A percentile compares a stretch with the other conserved stretches of the same genome.
These are phyloP conservation scores for Sonneratia alba DNA, from an alignment of 345 rosid species.

Conservation along the genomic window DNA sequence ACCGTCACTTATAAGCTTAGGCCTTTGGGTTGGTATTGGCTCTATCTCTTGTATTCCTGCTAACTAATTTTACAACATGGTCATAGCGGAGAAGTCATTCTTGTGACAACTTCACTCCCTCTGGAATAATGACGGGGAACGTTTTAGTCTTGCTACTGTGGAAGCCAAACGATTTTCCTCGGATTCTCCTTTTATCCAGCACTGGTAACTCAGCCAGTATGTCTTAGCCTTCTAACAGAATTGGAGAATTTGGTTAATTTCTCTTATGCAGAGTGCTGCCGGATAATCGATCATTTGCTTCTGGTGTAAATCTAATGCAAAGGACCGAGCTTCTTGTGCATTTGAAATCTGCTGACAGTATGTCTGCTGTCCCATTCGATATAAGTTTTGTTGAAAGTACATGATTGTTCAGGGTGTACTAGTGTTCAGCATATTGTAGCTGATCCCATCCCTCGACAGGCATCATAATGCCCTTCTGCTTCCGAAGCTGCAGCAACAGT, in stretches of 20 bases:
- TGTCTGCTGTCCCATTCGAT: neutral
- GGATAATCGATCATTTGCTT: neutral
- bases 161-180: neutral
- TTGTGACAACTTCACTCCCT: neutral
- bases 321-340: neutral
- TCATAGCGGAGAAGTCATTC: neutral
- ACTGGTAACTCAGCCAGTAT: neutral
- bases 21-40: no score
- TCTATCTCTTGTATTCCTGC: no score
- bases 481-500: constrained; percentile 63
- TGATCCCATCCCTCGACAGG: constrained; percentile 85
- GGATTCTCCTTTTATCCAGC: neutral
- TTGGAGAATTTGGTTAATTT: neutral
- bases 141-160: neutral
- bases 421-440: constrained; percentile 81
- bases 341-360: neutral
- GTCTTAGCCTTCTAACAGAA: neutral
- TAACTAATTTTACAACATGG: no score
- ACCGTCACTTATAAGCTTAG: no score
- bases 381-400: neutral
- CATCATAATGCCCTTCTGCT: constrained; percentile 66
- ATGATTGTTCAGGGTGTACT: constrained; percentile 56
- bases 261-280: neutral
- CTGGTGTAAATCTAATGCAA: neutral
- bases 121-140: neutral